Evolutionary conservation across 2,329 filamentous ascomycete genomes (phyloP).

Genomic region (Trichoderma sp.): DNA sequence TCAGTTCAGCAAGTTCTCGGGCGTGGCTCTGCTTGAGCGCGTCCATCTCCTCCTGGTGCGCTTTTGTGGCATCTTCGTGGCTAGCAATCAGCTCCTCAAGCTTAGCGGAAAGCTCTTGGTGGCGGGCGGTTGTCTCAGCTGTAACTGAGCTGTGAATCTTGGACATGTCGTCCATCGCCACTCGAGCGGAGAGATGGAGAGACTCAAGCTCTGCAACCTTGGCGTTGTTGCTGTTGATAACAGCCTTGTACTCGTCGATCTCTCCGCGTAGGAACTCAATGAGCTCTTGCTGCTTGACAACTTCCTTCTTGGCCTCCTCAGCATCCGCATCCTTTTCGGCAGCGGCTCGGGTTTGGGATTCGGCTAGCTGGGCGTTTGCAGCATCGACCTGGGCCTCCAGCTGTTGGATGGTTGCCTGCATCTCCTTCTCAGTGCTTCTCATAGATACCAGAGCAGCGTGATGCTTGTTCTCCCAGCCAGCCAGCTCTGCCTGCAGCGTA

Average conservation of each 20-base stretch:
- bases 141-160: slow-evolving; percentile 57
- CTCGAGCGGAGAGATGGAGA: slow-evolving; percentile 65
- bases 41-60: slow-evolving; percentile 53
- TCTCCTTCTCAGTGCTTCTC: slow-evolving; percentile 69
- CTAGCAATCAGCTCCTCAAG: slow-evolving; percentile 61
- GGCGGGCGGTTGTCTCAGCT: slow-evolving; percentile 45
- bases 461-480: slow-evolving; percentile 76
- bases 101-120: slow-evolving; percentile 51
- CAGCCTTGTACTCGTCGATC: slow-evolving; percentile 77
- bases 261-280: slow-evolving; percentile 67
- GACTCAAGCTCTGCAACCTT: slow-evolving; percentile 75
- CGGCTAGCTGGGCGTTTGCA: slow-evolving; percentile 54
- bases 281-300: slow-evolving; percentile 58
- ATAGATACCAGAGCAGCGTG: slow-evolving; percentile 68
- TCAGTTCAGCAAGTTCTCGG: slow-evolving; percentile 52
- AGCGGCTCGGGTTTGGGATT: slow-evolving; percentile 44
- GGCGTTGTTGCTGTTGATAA: slow-evolving; percentile 66
- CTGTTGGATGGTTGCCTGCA: slow-evolving; percentile 70
- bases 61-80: slow-evolving; percentile 59
- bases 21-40: slow-evolving; percentile 52
- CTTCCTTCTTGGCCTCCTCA: slow-evolving; percentile 39
- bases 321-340: slow-evolving; percentile 31
- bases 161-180: slow-evolving; percentile 67
- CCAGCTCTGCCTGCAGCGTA: slow-evolving; percentile 70
- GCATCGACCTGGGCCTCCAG: slow-evolving; percentile 63